Evolutionary conservation across 371 early-diverging fungal genomes (phyloP).

Genomic region (Parasitella parasitica): DNA sequence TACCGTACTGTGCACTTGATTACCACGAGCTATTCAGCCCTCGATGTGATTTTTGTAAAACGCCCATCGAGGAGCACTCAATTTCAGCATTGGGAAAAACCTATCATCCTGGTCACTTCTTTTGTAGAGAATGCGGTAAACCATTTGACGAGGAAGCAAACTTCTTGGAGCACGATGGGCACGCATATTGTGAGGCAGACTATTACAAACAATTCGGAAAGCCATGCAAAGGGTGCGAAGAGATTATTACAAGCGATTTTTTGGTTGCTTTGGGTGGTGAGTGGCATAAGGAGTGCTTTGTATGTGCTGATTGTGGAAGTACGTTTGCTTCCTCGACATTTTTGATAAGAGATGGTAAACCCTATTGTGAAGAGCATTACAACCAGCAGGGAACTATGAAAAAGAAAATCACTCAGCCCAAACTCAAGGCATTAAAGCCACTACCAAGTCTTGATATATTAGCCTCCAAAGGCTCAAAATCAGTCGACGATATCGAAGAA

Average conservation of each 20-base stretch:
- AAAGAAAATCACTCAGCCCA: not conserved
- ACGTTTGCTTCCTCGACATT: conserved; percentile 52
- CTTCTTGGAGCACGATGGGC: conserved; percentile 71
- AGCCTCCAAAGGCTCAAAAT: not conserved
- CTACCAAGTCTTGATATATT: conserved; percentile 1
- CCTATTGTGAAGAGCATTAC: conserved; percentile 67
- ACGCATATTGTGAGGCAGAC: conserved; percentile 76
- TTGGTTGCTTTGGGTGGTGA: conserved; percentile 59
- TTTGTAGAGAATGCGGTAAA: conserved; percentile 75
- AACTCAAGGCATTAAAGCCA: not conserved
- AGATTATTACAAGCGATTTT: conserved; percentile 58
- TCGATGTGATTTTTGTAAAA: conserved; percentile 64
- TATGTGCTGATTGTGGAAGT: conserved; percentile 61
- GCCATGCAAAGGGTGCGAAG: conserved; percentile 64
- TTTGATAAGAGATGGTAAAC: conserved; percentile 52
- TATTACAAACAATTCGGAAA: conserved; percentile 63
- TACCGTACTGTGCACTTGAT: conserved; percentile 63
- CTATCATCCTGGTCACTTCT: conserved; percentile 77
- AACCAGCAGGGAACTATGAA: conserved; percentile 9
- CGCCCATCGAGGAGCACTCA: conserved; percentile 63
- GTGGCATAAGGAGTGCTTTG: conserved; percentile 77
- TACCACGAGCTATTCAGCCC: conserved; percentile 69
- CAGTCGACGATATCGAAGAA: not conserved
- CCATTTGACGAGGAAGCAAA: conserved; percentile 55
- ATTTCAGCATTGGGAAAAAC: conserved; percentile 67